phyloP scores from a whole-genome alignment of 257 asterid species.

The Marsdenia floribunda region DNA sequence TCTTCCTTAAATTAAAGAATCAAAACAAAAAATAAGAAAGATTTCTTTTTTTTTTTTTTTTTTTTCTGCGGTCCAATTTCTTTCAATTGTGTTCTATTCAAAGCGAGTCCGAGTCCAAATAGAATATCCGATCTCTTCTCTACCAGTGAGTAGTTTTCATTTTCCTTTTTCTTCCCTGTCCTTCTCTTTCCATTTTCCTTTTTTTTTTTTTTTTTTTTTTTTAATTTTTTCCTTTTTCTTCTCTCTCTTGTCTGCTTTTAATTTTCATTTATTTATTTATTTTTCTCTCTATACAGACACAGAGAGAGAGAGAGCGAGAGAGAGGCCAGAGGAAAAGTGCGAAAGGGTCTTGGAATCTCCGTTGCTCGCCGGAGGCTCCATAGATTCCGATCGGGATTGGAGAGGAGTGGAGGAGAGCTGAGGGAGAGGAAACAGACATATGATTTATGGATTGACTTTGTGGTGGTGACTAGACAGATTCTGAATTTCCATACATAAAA shows the following conservation, averaged over 20 bases:
- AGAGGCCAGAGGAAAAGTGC: neutral
- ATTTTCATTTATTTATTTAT: too few species aligned
- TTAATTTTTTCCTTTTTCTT: neutral
- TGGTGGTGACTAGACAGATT: neutral
- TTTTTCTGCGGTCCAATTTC: slow-evolving; percentile 8
- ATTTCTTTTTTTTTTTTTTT: too few species aligned
- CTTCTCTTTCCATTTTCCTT: neutral
- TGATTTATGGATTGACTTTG: neutral
- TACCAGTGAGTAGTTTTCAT: slow-evolving; percentile 1
- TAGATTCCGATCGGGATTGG: slow-evolving; percentile 22
- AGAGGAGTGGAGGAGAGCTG: slow-evolving; percentile 10
- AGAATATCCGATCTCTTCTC: slow-evolving; percentile 15
- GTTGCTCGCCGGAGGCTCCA: slow-evolving; percentile 20
- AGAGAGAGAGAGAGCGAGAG: neutral
- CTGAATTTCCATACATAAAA: neutral
- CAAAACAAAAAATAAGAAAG: neutral
- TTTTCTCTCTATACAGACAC: neutral
- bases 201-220: neutral
- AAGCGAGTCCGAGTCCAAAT: slow-evolving; percentile 1
- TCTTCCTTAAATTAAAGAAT: neutral
- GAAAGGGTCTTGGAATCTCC: slow-evolving; percentile 11
- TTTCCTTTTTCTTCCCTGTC: neutral
- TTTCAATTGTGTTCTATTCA: slow-evolving; percentile 11
- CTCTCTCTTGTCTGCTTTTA: slow-evolving; percentile 13
- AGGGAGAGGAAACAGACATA: slow-evolving; percentile 20